Base-by-base conservation (phyloP, 805 yeast species). In the Candida glaebosa region DNA sequence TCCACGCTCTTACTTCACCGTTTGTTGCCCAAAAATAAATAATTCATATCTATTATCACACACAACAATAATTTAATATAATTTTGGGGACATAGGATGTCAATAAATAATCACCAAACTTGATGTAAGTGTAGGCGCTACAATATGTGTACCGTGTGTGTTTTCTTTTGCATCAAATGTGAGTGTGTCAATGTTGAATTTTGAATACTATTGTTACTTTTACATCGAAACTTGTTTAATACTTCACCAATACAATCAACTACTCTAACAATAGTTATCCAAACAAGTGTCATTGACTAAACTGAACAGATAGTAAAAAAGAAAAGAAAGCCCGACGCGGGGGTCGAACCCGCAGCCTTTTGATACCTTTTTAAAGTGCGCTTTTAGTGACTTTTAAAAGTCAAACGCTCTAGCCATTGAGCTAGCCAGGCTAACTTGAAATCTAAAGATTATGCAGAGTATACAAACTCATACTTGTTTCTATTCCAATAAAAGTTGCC, bases 331-430 rank as follows among this genome's bases (percentile, higher is more conserved):
- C 38, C 38, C 38, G 38, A 35, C 38, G 38, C 38, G 38, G 38
- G 38, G 38, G 38, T 35, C 38, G 38, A 35, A 35, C 38, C 38
- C 38, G 38, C 38, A 35, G 31, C 38, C 38, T 35, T 35, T 35
- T 35, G 38, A 35, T 35, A 35, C 38, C 38, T 35, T 35, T 34
- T 5, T 19, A 35, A 16, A 19, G 35, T 32, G 38, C 38, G 38
- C 38, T 35, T 22, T 22, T 7, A 16, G 38, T 24, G 38, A 35
- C 38, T 24, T 19, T 35, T 35, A 35, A 35, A 35, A 35, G 38
- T 35, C 38, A 35, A 35, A 35, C 38, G 38, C 38, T 35, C 38
- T 35, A 35, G 38, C 38, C 38, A 35, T 35, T 35, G 38, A 35
- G 38, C 38, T 35, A 35, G 38, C 31, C 38, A 35, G 38, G 38